Evolutionary conservation across 2,329 filamentous ascomycete species (phyloP).

Genomic region (Graphiopsis chlorocephala): DNA sequence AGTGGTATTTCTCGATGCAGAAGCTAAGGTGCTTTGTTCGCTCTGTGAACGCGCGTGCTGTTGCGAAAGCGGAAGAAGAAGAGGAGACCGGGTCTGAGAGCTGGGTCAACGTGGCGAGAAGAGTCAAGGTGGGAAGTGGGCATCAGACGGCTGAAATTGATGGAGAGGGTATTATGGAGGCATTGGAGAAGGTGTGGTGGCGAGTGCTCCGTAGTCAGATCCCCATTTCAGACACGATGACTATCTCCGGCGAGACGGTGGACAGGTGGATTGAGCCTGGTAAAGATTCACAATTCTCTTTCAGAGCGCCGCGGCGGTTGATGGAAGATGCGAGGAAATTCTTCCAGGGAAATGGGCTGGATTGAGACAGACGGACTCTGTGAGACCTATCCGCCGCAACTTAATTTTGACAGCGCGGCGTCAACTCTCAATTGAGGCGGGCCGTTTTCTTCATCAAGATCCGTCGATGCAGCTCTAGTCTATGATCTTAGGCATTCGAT

Average conservation of each 20-base stretch:
- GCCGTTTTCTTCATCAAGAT: neutral
- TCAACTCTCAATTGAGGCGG: neutral
- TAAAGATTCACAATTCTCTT: slow-evolving; percentile 33
- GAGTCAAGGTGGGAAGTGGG: slow-evolving; percentile 35
- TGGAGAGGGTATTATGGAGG: slow-evolving; percentile 37
- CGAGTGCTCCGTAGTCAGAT: slow-evolving; percentile 36
- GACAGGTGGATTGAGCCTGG: slow-evolving; percentile 38
- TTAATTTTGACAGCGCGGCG: neutral
- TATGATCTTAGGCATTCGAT: no score
- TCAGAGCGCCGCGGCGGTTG: slow-evolving; percentile 37
- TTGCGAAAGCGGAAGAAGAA: slow-evolving; percentile 4
- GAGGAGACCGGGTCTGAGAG: slow-evolving; percentile 20
- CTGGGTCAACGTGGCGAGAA: slow-evolving; percentile 24
- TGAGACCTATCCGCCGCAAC: neutral
- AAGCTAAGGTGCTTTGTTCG: slow-evolving; percentile 36
- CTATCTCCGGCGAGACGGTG: slow-evolving; percentile 33
- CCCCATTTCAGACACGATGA: slow-evolving; percentile 31
- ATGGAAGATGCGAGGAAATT: slow-evolving; percentile 32
- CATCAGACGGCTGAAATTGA: slow-evolving; percentile 39
- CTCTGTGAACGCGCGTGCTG: slow-evolving; percentile 31
- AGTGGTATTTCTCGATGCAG: slow-evolving; percentile 39
- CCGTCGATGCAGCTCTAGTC: neutral
- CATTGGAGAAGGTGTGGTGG: slow-evolving; percentile 35
- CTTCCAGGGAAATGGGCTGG: slow-evolving; percentile 17
- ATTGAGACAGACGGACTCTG: neutral